Percentiles rank a stretch among this genome's conserved stretches.
These are phyloP conservation scores for Hydnomerulius pinastri DNA, from an alignment of 768 basidiomycete genomes.

Conservation along the genomic window DNA sequence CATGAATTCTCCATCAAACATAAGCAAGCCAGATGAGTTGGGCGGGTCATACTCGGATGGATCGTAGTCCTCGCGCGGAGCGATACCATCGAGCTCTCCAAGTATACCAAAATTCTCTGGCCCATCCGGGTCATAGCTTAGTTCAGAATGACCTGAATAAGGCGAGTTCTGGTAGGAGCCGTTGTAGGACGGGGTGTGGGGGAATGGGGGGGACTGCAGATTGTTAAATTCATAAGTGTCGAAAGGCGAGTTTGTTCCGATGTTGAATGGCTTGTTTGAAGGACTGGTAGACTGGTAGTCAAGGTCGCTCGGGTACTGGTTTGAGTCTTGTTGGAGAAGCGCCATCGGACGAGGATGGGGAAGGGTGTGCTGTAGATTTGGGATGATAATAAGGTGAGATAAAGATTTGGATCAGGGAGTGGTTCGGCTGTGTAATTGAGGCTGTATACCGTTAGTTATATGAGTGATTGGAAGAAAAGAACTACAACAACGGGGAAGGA, in stretches of 20 bases:
- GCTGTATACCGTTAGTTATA: conserved; percentile 6
- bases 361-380: neutral
- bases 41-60: conserved; percentile 73
- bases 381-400: neutral
- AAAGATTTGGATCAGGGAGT: neutral
- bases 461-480: neutral
- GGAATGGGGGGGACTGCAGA: conserved; percentile 41
- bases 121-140: conserved; percentile 51
- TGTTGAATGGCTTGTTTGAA: conserved; percentile 27
- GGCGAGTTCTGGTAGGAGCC: conserved; percentile 74
- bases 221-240: conserved; percentile 43
- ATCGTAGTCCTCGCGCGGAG: conserved; percentile 58
- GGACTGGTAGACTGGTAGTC: conserved; percentile 30
- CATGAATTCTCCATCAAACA: conserved; percentile 58
- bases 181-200: conserved; percentile 58
- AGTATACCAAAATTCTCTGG: conserved; percentile 52
- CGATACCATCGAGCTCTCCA: conserved; percentile 40
- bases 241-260: conserved; percentile 31
- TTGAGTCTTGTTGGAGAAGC: conserved; percentile 29
- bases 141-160: conserved; percentile 69
- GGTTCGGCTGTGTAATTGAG: neutral
- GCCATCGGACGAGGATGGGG: conserved; percentile 16
- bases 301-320: conserved; percentile 19
- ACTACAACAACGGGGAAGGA: neutral
- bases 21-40: conserved; percentile 48